phyloP scores from a whole-genome alignment of 1,284 basidiomycete genomes.

The Phenoliferia sp. region DNA sequence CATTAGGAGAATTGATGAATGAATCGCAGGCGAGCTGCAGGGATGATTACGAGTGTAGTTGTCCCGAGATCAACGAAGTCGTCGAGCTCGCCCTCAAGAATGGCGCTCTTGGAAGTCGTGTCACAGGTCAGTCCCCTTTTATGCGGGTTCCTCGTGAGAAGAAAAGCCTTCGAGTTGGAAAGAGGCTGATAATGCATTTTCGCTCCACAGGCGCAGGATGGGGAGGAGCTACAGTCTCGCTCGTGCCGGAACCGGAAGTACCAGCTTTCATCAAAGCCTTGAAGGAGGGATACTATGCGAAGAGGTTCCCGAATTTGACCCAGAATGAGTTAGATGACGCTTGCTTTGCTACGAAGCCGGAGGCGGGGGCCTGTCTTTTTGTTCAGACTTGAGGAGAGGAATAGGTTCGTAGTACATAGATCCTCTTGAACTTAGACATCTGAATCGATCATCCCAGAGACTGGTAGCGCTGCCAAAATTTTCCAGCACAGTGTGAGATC shows the following conservation, averaged over 20 bases:
- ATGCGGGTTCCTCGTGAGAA: neutral
- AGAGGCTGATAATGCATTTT: neutral
- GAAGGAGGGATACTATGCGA: constrained; percentile 52
- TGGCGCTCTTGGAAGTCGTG: constrained; percentile 69
- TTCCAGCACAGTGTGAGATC: too few species aligned
- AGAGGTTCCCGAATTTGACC: constrained; percentile 57
- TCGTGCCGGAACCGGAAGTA: constrained; percentile 65
- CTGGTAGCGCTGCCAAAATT: too few species aligned
- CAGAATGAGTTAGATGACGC: constrained; percentile 60
- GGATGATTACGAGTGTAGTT: constrained; percentile 68
- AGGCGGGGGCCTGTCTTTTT: neutral
- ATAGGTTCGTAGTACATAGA: too few species aligned
- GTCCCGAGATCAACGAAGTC: constrained; percentile 67
- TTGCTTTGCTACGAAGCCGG: constrained; percentile 68
- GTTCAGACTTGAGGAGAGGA: neutral
- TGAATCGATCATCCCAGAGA: too few species aligned
- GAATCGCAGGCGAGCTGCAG: constrained; percentile 66
- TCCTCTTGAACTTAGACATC: too few species aligned
- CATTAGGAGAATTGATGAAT: constrained; percentile 70
- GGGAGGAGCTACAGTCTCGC: constrained; percentile 82
- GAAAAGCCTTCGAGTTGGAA: constrained; percentile 22
- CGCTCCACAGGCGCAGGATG: constrained; percentile 65
- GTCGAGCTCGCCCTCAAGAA: constrained; percentile 55
- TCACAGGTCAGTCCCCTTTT: constrained; percentile 55
- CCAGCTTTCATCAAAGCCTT: constrained; percentile 63